Base-by-base conservation (phyloP, 140 eudicot genomes). In the Stevia rebaudiana region DNA sequence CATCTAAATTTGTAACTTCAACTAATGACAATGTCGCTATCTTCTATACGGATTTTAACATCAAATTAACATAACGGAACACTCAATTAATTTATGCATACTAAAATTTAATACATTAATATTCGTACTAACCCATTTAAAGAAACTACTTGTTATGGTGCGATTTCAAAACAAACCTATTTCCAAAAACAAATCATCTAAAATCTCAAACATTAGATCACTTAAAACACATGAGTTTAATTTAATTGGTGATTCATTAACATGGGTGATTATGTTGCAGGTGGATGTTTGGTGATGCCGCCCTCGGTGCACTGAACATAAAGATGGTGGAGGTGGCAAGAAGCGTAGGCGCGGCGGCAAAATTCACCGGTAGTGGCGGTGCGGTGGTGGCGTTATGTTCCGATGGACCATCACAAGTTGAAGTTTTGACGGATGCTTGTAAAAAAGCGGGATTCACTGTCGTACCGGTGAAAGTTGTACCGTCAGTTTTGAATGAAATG, bases 291-390 rank as follows among this genome's bases (percentile, higher is more conserved):
- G 96, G 96, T 10, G 96, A 91, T 8, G 95, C 82, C 0, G 89
- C 83, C 17, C 83, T 91, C 8, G 98, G 98, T 17, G 83, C 82
- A 16, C 43, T 87, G 21, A 91, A 91, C 67, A 76, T 91, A 61
- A 81, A 87, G 85, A 91, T 91, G 98, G 96, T 91, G 70, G 95
- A 91, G 74, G 68, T 85, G 60, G 98, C 95, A 0, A 78, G 96
- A 15, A 73, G 82, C 17, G 89, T 87, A 4, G 98, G 98, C 36
- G 96, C 98, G 5, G 94, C 98, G 1, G 72, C 96, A 40, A 91
- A 91, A 46, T 91, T 91, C 39, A 91, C 98, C 1, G 98, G 95
- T 23, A 87, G 95, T 58, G 95, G 94, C 5, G 95, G 95, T 6
- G 95, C 94, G 8, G 95, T 84, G 56, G 86, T 87, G 65, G 89